A percentile compares a stretch with the other conserved stretches of the same genome.
These are phyloP conservation scores for Anthostomella pinea DNA, from an alignment of 2,329 filamentous ascomycete genomes.

Conservation along the genomic window DNA sequence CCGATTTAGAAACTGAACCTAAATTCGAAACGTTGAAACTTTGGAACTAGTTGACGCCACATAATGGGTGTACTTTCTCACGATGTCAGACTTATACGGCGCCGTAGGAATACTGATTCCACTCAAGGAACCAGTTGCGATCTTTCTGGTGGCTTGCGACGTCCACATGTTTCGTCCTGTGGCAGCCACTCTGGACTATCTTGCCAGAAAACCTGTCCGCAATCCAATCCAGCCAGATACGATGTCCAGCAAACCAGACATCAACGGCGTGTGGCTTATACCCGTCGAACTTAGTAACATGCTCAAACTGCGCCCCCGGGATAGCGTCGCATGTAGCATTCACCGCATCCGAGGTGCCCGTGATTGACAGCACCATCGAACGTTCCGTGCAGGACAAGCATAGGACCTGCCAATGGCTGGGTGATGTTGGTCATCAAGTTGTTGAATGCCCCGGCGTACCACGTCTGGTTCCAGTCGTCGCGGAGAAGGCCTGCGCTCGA, in stretches of 20 bases:
- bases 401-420: conserved; percentile 2
- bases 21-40: too few relatives aligned
- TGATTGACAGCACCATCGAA: background rate
- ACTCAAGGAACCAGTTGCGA: conserved; percentile 3
- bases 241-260: conserved; percentile 6
- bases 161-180: background rate
- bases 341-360: conserved; percentile 1
- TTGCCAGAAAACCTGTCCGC: conserved; percentile 1
- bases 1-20: too few relatives aligned
- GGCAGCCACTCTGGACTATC: background rate
- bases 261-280: conserved; percentile 3
- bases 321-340: conserved; percentile 5
- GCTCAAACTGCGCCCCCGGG: conserved; percentile 3
- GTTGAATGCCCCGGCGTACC: conserved; percentile 4
- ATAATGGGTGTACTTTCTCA: too few relatives aligned
- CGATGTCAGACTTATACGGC: too few relatives aligned
- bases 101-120: conserved; percentile 1
- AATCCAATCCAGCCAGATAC: conserved; percentile 7
- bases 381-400: conserved; percentile 6
- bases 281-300: conserved; percentile 1
- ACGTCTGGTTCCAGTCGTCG: conserved; percentile 1
- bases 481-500: conserved; percentile 1
- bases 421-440: background rate
- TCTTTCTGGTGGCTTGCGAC: conserved; percentile 1
- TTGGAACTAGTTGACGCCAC: too few relatives aligned